phyloP scores from a whole-genome alignment of 2,329 filamentous ascomycete species.

The Pezicula radicicola region DNA sequence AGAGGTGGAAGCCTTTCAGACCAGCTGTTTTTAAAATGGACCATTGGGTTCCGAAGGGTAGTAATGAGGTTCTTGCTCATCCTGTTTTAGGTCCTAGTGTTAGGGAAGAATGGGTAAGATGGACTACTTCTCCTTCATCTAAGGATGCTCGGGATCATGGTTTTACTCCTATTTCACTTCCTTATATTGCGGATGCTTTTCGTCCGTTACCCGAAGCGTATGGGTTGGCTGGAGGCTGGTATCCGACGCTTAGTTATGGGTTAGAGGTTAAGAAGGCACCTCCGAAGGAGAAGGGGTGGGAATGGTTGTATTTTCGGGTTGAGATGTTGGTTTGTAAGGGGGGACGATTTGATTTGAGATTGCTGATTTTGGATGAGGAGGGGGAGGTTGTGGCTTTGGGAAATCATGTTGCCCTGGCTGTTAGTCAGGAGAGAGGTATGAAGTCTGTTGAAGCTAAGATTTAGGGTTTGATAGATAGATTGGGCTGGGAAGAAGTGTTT shows the following conservation, averaged over 20 bases:
- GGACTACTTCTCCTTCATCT: not conserved
- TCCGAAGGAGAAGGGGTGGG: not conserved
- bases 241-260: not conserved
- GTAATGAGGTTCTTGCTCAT: not conserved
- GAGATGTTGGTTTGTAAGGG: not conserved
- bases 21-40: not conserved
- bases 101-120: not conserved
- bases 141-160: not conserved
- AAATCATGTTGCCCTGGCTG: not conserved
- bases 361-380: not conserved
- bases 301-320: not conserved
- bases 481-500: too few species aligned
- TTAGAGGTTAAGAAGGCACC: not conserved
- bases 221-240: not conserved
- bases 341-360: not conserved
- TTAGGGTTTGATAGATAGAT: not conserved
- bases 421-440: not conserved
- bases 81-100: not conserved
- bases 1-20: not conserved
- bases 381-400: not conserved
- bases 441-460: not conserved
- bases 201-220: not conserved
- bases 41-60: not conserved
- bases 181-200: not conserved
- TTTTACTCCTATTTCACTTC: not conserved